Conservation (phyloP, 2,329 filamentous ascomycete genomes). For the Hymenoscyphus albidus region DNA sequence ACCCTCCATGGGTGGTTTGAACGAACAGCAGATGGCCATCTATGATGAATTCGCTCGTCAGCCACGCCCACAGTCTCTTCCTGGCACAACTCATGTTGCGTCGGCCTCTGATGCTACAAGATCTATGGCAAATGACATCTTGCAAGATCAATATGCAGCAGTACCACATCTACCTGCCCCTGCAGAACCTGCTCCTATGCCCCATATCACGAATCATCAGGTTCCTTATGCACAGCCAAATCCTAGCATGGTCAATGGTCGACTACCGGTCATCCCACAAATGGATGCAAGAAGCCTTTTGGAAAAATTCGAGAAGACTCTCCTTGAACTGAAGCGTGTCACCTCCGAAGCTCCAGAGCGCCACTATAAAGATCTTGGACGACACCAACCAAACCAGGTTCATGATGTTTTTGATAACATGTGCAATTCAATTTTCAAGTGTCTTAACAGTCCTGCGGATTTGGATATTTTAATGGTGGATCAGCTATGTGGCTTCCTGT, state of each 20-base stretch:
- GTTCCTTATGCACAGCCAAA: slow-evolving; percentile 55
- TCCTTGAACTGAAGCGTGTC: slow-evolving; percentile 53
- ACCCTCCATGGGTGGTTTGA: slow-evolving; percentile 67
- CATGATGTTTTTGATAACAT: slow-evolving; percentile 61
- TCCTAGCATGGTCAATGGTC: slow-evolving; percentile 47
- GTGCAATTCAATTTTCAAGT: slow-evolving; percentile 60
- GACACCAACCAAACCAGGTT: slow-evolving; percentile 49
- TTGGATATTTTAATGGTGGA: slow-evolving; percentile 57
- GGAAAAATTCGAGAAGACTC: slow-evolving; percentile 55
- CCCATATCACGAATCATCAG: slow-evolving; percentile 48
- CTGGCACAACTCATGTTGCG: slow-evolving; percentile 53
- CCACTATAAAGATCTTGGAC: slow-evolving; percentile 56
- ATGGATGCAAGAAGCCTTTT: slow-evolving; percentile 50
- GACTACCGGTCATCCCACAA: slow-evolving; percentile 39
- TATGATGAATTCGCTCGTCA: slow-evolving; percentile 95
- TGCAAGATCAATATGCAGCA: slow-evolving; percentile 57
- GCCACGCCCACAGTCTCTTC: slow-evolving; percentile 59
- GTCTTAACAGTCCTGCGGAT: slow-evolving; percentile 57
- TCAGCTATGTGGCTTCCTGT: slow-evolving; percentile 55
- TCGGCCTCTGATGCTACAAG: slow-evolving; percentile 59
- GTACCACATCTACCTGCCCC: slow-evolving; percentile 57
- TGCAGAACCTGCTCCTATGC: slow-evolving; percentile 54
- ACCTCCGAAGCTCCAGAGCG: slow-evolving; percentile 53
- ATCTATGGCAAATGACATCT: slow-evolving; percentile 59
- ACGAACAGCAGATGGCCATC: slow-evolving; percentile 87